phyloP scores from a whole-genome alignment of 768 basidiomycete genomes.

The Piloderma croceum region DNA sequence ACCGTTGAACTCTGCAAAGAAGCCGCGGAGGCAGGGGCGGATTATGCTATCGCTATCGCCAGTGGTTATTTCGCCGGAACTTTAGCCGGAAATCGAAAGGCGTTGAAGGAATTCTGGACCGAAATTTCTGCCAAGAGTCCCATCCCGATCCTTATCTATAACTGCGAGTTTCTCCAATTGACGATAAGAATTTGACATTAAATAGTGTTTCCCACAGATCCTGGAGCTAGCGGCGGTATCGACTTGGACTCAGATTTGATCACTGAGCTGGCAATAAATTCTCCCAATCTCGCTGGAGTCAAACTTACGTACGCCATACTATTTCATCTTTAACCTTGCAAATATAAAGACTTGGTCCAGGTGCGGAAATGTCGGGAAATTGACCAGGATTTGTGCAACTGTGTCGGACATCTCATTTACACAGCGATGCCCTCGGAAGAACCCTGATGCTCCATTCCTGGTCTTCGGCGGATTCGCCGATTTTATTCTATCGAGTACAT shows the following conservation, averaged over 20 bases:
- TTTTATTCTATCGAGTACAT: slow-evolving; percentile 69
- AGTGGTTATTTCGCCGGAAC: slow-evolving; percentile 85
- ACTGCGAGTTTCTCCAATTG: slow-evolving; percentile 51
- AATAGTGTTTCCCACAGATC: no score
- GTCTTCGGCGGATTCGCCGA: slow-evolving; percentile 85
- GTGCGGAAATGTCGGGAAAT: slow-evolving; percentile 88
- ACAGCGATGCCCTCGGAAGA: slow-evolving; percentile 60
- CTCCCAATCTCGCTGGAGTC: slow-evolving; percentile 76
- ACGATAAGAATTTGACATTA: no score
- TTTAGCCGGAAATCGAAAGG: slow-evolving; percentile 51
- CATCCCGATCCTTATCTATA: slow-evolving; percentile 85
- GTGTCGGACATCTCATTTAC: slow-evolving; percentile 55
- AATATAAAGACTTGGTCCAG: slow-evolving; percentile 30
- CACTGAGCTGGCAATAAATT: slow-evolving; percentile 67
- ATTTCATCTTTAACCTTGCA: slow-evolving; percentile 1
- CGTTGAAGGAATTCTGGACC: slow-evolving; percentile 73
- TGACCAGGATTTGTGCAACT: slow-evolving; percentile 73
- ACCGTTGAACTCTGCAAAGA: slow-evolving; percentile 69
- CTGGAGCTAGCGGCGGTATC: slow-evolving; percentile 83
- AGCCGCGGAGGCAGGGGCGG: slow-evolving; percentile 82
- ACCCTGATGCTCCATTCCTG: slow-evolving; percentile 63
- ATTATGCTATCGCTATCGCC: slow-evolving; percentile 79
- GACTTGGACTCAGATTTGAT: slow-evolving; percentile 89
- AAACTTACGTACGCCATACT: slow-evolving; percentile 71
- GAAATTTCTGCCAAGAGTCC: slow-evolving; percentile 77